phyloP scores from a whole-genome alignment of 176 grass and related monocot species.

The Bonia amplexicaulis region DNA sequence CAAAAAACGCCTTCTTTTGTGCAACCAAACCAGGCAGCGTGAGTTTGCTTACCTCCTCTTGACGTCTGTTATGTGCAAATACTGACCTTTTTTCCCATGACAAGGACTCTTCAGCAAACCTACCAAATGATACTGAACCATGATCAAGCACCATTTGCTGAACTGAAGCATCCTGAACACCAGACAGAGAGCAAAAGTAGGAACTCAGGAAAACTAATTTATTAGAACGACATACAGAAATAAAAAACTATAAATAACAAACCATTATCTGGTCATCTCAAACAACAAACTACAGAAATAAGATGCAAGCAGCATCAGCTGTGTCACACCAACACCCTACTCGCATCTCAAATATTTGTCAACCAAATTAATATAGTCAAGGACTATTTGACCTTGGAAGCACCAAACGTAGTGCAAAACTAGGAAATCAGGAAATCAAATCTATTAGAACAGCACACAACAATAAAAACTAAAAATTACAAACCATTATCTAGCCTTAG shows the following conservation, averaged over 20 bases:
- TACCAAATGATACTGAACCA: constrained; percentile 78
- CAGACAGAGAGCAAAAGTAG: not conserved
- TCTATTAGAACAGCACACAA: not conserved
- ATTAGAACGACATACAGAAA: not conserved
- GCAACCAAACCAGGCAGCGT: constrained; percentile 70
- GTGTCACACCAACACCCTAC: not conserved
- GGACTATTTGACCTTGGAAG: not conserved
- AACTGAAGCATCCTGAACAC: constrained; percentile 40
- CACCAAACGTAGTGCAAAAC: not conserved
- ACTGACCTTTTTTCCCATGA: constrained; percentile 81
- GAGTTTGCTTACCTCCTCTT: constrained; percentile 73
- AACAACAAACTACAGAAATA: not conserved
- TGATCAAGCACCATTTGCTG: constrained; percentile 67
- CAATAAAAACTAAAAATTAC: not conserved
- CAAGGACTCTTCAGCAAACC: constrained; percentile 58
- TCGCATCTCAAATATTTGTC: not conserved
- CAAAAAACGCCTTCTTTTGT: constrained; percentile 83
- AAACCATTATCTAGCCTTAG: not conserved
- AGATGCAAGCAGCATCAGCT: not conserved
- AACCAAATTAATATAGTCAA: not conserved
- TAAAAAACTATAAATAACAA: not conserved
- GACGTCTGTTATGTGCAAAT: constrained; percentile 54
- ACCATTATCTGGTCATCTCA: not conserved
- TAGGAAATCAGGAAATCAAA: not conserved
- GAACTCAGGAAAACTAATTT: not conserved